Evolutionary conservation across 2,329 filamentous ascomycete species (phyloP).

Genomic region (Colletotrichum endophyticum): DNA sequence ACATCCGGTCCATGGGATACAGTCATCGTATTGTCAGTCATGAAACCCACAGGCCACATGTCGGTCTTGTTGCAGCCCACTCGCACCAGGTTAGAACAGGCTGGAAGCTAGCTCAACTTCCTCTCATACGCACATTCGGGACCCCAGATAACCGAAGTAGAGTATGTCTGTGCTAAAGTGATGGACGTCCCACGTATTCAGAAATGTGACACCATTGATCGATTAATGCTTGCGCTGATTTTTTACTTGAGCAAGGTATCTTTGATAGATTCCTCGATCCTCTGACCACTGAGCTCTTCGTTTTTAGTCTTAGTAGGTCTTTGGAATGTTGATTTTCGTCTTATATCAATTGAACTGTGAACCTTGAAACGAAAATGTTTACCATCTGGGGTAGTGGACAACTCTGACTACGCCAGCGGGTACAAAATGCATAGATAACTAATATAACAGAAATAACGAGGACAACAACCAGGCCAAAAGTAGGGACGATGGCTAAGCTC

Average conservation of each 20-base stretch:
- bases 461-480: not conserved
- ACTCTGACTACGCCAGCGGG: not conserved
- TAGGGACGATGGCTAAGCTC: not conserved
- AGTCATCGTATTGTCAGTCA: not conserved
- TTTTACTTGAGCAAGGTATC: not conserved
- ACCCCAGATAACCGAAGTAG: not conserved
- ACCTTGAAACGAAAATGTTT: not conserved
- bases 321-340: not conserved
- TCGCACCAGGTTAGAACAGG: not conserved
- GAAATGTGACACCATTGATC: not conserved
- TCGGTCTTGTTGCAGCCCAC: too few relatives aligned
- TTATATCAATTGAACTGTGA: not conserved
- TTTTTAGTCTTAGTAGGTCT: not conserved
- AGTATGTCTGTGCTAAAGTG: not conserved
- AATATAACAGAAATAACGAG: not conserved
- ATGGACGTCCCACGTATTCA: not conserved
- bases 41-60: not conserved
- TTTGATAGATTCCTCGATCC: not conserved
- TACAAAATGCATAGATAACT: not conserved
- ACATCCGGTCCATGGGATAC: not conserved
- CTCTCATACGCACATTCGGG: not conserved
- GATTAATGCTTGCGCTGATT: not conserved
- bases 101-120: not conserved
- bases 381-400: accelerated
- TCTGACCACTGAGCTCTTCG: not conserved